Percentiles rank a stretch among this genome's conserved stretches.
phyloP scores from a whole-genome alignment of 192 early-diverging fungal genomes.

The Coemansia sp. region DNA sequence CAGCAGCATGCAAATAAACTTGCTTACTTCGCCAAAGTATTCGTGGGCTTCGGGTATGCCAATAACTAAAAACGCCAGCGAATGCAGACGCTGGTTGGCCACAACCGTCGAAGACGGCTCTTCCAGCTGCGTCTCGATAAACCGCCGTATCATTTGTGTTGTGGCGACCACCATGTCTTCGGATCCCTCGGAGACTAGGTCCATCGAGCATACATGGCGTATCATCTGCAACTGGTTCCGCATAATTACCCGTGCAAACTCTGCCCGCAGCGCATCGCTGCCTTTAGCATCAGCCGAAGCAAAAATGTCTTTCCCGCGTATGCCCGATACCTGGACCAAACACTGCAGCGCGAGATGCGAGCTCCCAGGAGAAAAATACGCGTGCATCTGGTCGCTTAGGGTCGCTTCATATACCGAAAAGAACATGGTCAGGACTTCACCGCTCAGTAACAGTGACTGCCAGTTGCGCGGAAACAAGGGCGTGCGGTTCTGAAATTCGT shows the following conservation, averaged over 20 bases:
- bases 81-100: slow-evolving; percentile 24
- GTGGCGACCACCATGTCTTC: slow-evolving; percentile 49
- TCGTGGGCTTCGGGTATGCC: slow-evolving; percentile 43
- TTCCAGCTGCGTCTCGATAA: slow-evolving; percentile 50
- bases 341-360: slow-evolving; percentile 50
- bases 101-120: slow-evolving; percentile 29
- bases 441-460: slow-evolving; percentile 43
- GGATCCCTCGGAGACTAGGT: slow-evolving; percentile 36
- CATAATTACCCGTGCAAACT: slow-evolving; percentile 44
- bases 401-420: slow-evolving; percentile 50
- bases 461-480: slow-evolving; percentile 40
- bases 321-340: slow-evolving; percentile 46
- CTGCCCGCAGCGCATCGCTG: slow-evolving; percentile 33
- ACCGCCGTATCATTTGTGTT: slow-evolving; percentile 51
- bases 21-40: slow-evolving; percentile 51
- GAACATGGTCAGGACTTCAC: slow-evolving; percentile 41
- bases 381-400: slow-evolving; percentile 50
- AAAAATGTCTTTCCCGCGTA: slow-evolving; percentile 47
- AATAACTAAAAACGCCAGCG: slow-evolving; percentile 36
- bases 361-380: slow-evolving; percentile 48
- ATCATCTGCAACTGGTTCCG: slow-evolving; percentile 45
- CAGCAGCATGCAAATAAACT: slow-evolving; percentile 46
- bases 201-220: slow-evolving; percentile 46
- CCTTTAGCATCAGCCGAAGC: slow-evolving; percentile 9
- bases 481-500: slow-evolving; percentile 33